Base-by-base conservation (phyloP, 495 filamentous ascomycete genomes). In the Neurospora sp. region DNA sequence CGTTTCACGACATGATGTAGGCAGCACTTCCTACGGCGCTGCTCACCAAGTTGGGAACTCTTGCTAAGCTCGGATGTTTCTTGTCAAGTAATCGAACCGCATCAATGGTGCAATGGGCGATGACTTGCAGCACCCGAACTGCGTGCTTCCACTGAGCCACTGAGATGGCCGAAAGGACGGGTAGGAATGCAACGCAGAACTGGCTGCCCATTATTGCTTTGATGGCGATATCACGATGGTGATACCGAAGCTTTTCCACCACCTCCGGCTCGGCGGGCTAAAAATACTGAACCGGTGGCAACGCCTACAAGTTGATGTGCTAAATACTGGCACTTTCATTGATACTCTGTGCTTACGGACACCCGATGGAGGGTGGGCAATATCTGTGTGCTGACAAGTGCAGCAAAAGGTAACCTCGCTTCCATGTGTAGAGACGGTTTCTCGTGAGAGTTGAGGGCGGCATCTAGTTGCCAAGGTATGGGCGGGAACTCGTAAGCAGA, bases 211-310 rank as follows among this genome's bases (percentile, higher is more conserved):
- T 34, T 5, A 66, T 34, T 0, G 28, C 15, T 66, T 31, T 19
- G 28, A 66, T 34, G 54, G 54, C 54, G 9, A 9, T 34, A 34
- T 19, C 54, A 66, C 3, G 15, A 19, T 66, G 7, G 54, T 19
- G 7, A 36, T 36, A 66, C 15, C 15, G 13, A 66, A 66, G 15
- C 15, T 19, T 9, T 66, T 4, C 1, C 54, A 66, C 1, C 2
- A 66, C 28, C 15, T 66, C 15, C 28, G 54, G 15, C 54, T 66
- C 39, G 40, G 48, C 38, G 74, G 73, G 62, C 75, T 77, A 77
- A 77, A 77, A 77, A 77, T 77, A 77, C 71, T 36, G 39, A 19
- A 66, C 3, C 15, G 31, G 54, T 66, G 54, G 54, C 54, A 36
- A 66, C 54, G 34, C 54, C 54, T 17, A 75, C 36, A 36, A 40